These are phyloP conservation scores for Xylaria sp. DNA, from an alignment of 2,329 filamentous ascomycete genomes.

Conservation along the genomic window DNA sequence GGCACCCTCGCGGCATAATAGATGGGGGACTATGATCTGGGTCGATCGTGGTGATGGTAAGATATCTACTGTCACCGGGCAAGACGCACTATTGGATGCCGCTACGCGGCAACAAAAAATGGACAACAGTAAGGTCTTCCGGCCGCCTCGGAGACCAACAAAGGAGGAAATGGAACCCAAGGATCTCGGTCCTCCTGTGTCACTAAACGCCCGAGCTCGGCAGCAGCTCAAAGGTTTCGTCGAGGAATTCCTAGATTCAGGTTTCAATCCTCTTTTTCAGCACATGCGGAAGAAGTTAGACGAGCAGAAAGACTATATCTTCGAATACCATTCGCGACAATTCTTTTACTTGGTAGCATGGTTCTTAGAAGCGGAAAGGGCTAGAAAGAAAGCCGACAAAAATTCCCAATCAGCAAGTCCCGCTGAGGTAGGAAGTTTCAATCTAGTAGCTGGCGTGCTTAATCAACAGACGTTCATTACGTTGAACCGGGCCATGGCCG, in stretches of 20 bases:
- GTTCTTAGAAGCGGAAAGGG: constrained; percentile 89
- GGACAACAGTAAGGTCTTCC: constrained; percentile 90
- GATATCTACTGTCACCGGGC: constrained; percentile 87
- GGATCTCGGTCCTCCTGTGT: constrained; percentile 79
- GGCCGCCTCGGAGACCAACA: constrained; percentile 75
- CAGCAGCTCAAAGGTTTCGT: constrained; percentile 83
- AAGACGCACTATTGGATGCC: constrained; percentile 81
- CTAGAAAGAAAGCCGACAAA: constrained; percentile 69
- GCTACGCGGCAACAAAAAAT: constrained; percentile 84
- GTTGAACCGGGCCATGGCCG: constrained; percentile 84
- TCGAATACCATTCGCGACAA: constrained; percentile 81
- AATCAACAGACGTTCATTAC: constrained; percentile 96
- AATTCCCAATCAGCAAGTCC: constrained; percentile 55
- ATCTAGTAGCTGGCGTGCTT: constrained; percentile 86
- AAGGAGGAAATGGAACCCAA: constrained; percentile 73
- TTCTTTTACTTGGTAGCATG: constrained; percentile 94
- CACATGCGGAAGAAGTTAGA: constrained; percentile 91
- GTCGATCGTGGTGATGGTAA: constrained; percentile 88
- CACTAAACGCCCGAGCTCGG: constrained; percentile 78
- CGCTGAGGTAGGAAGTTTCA: constrained; percentile 78
- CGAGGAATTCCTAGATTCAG: constrained; percentile 92
- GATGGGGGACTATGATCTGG: constrained; percentile 98
- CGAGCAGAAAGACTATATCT: constrained; percentile 83
- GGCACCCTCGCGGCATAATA: constrained; percentile 87
- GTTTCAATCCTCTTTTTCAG: constrained; percentile 91